Conservation (phyloP, 140 eudicot species). For the Flaveria floridana region DNA sequence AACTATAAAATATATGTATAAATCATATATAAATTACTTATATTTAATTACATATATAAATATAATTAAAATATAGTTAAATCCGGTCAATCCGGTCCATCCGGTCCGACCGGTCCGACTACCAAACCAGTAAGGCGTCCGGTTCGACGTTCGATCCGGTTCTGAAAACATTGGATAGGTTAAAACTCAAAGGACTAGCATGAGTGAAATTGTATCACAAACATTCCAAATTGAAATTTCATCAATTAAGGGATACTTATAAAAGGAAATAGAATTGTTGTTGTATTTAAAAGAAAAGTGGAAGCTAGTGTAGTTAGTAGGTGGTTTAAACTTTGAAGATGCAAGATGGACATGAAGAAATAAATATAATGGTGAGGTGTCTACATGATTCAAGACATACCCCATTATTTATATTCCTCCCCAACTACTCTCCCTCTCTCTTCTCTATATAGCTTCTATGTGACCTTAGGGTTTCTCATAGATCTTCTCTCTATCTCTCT, state of each 20-base stretch:
- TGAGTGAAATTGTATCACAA: not conserved
- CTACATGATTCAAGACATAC: constrained; percentile 34
- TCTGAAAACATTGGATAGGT: too few relatives aligned
- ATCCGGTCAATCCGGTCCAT: too few relatives aligned
- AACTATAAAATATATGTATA: too few relatives aligned
- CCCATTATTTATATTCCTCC: constrained; percentile 29
- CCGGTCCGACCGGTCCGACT: too few relatives aligned
- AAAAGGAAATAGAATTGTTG: not conserved
- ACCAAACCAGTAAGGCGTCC: too few relatives aligned
- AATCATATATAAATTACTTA: too few relatives aligned
- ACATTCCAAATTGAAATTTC: not conserved
- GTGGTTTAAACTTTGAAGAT: constrained; percentile 11
- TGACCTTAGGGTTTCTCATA: constrained; percentile 36
- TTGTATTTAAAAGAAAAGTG: not conserved
- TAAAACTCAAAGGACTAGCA: not conserved
- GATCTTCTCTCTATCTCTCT: not conserved
- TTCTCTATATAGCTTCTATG: constrained; percentile 23
- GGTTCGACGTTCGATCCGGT: too few relatives aligned
- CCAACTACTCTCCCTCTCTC: constrained; percentile 30
- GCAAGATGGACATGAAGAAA: constrained; percentile 19
- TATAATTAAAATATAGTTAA: too few relatives aligned
- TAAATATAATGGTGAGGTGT: constrained; percentile 31
- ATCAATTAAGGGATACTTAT: not conserved
- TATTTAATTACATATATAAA: too few relatives aligned
- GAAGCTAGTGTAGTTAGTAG: constrained; percentile 34